Conservation (phyloP, 352 stramenopile species). For the Phytopythium kandeliae region DNA sequence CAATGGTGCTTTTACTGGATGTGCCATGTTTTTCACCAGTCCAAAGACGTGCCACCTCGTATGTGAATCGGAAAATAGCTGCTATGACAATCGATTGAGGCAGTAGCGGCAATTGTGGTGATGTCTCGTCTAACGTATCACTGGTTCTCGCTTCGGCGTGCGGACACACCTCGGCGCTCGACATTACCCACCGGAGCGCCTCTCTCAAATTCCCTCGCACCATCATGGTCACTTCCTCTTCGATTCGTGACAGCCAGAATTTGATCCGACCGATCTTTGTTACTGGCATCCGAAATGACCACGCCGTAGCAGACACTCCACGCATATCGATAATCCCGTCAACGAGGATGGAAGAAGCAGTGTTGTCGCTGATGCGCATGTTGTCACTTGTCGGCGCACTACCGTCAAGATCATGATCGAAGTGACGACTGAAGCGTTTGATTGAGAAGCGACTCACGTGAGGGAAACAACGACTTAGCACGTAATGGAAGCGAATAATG, state of each 20-base stretch:
- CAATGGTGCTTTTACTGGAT: no score
- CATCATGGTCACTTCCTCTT: slow-evolving; percentile 52
- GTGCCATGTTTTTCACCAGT: background rate
- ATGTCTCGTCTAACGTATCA: slow-evolving; percentile 2
- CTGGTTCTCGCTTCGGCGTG: background rate
- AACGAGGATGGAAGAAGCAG: slow-evolving; percentile 1
- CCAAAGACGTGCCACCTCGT: slow-evolving; percentile 12
- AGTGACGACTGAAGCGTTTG: slow-evolving; percentile 8
- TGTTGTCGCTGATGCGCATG: slow-evolving; percentile 7
- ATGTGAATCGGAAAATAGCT: slow-evolving; percentile 22
- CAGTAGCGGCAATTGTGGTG: slow-evolving; percentile 9
- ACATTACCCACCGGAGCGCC: slow-evolving; percentile 17
- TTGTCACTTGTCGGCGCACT: background rate
- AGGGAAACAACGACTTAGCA: slow-evolving; percentile 35
- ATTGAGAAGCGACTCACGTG: slow-evolving; percentile 28
- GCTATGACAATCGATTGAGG: slow-evolving; percentile 26
- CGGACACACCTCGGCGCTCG: background rate
- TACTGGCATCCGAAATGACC: slow-evolving; percentile 26
- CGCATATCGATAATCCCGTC: slow-evolving; percentile 7
- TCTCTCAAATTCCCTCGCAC: slow-evolving; percentile 29
- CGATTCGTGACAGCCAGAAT: slow-evolving; percentile 58
- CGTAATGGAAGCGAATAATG: slow-evolving; percentile 15
- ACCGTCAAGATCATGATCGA: slow-evolving; percentile 1
- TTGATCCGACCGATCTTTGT: slow-evolving; percentile 60
- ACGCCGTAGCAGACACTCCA: background rate